Conservation (phyloP, 352 stramenopile genomes). For the Aphanomyces invadans region DNA sequence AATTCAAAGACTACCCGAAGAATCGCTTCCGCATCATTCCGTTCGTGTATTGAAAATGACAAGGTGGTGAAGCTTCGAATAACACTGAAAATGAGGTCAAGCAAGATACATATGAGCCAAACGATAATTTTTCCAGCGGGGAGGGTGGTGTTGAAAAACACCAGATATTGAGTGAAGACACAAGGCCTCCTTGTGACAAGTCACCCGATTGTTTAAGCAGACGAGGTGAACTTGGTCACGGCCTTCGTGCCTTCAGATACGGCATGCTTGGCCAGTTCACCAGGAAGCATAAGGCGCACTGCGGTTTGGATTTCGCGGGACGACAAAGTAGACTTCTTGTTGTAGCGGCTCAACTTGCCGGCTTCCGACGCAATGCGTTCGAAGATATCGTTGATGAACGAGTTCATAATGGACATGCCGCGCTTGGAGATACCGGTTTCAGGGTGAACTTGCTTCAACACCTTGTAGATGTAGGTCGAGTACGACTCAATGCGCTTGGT, state of each 20-base stretch:
- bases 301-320: conserved; percentile 85
- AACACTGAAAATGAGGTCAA: neutral
- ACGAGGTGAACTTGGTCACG: conserved; percentile 44
- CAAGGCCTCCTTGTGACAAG: neutral
- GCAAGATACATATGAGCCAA: no score
- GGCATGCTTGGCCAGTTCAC: conserved; percentile 82
- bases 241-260: conserved; percentile 83
- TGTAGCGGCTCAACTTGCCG: conserved; percentile 77
- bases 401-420: conserved; percentile 89
- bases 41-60: neutral
- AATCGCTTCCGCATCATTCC: conserved; percentile 2
- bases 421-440: conserved; percentile 85
- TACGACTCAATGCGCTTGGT: conserved; percentile 31
- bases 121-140: conserved; percentile 13
- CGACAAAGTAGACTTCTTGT: conserved; percentile 88
- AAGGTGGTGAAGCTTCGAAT: neutral
- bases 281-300: conserved; percentile 73
- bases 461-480: conserved; percentile 38
- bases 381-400: conserved; percentile 91
- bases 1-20: conserved; percentile 16
- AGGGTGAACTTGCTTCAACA: conserved; percentile 68
- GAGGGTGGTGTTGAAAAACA: conserved; percentile 84
- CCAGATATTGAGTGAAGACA: conserved; percentile 31
- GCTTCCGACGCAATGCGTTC: conserved; percentile 82
- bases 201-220: conserved; percentile 36